Evolutionary conservation across 352 stramenopile species (phyloP).

Genomic region (Globisporangium echinulatum): DNA sequence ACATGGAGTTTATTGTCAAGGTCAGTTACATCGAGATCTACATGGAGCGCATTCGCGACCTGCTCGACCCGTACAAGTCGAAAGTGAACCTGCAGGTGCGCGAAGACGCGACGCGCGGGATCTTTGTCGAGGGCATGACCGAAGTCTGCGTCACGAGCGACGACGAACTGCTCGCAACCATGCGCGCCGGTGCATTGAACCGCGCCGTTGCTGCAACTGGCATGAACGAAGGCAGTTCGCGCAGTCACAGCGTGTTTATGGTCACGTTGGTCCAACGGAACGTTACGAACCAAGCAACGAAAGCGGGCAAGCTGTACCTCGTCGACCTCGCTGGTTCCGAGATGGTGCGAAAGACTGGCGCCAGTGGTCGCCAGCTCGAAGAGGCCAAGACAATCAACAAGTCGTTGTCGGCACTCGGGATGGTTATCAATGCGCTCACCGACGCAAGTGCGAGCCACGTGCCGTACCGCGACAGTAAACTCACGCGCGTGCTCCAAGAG

Average conservation of each 20-base stretch:
- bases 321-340: constrained; percentile 93
- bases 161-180: constrained; percentile 82
- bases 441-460: constrained; percentile 75
- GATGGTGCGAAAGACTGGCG: constrained; percentile 91
- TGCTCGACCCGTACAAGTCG: constrained; percentile 89
- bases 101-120: constrained; percentile 82
- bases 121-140: constrained; percentile 92
- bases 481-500: constrained; percentile 91
- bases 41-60: constrained; percentile 92
- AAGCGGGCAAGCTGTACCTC: constrained; percentile 88
- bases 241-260: constrained; percentile 91
- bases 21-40: constrained; percentile 96
- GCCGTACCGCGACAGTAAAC: constrained; percentile 88
- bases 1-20: constrained; percentile 91
- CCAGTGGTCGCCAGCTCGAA: constrained; percentile 87
- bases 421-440: constrained; percentile 93
- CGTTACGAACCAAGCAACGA: constrained; percentile 81
- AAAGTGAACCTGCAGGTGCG: constrained; percentile 89
- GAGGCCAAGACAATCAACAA: constrained; percentile 97
- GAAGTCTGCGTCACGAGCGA: constrained; percentile 91
- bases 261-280: constrained; percentile 87
- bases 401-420: constrained; percentile 89
- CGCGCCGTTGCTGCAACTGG: constrained; percentile 86
- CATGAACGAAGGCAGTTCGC: constrained; percentile 92
- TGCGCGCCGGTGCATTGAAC: constrained; percentile 76